phyloP scores from a whole-genome alignment of 2,329 filamentous ascomycete species.

The Diplocarpon rosae region DNA sequence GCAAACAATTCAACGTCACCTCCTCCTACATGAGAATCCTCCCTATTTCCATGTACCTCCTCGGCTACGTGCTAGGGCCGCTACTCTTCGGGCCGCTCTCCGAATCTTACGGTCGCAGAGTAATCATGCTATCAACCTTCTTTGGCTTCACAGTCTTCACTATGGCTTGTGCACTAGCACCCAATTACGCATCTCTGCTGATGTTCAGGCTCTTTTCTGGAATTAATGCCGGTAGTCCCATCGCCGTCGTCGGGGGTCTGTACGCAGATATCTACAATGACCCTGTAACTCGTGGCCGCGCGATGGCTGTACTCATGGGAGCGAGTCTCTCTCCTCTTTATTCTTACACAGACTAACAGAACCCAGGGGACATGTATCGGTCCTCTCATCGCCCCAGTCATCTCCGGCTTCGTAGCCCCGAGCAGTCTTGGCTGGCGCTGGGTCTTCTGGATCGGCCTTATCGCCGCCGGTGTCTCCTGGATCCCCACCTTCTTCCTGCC shows the following conservation, averaged over 20 bases:
- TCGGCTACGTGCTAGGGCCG: constrained; percentile 48
- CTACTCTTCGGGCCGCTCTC: constrained; percentile 54
- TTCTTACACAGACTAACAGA: neutral
- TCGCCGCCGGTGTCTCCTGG: constrained; percentile 52
- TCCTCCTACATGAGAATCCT: constrained; percentile 32
- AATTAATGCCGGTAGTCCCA: constrained; percentile 44
- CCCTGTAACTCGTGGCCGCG: constrained; percentile 42
- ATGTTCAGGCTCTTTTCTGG: constrained; percentile 52
- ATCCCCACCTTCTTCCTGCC: constrained; percentile 51
- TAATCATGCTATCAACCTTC: constrained; percentile 52
- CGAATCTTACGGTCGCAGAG: constrained; percentile 51
- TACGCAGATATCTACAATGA: constrained; percentile 56
- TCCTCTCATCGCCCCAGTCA: constrained; percentile 47
- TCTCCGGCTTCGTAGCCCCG: constrained; percentile 48
- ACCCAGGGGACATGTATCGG: constrained; percentile 51
- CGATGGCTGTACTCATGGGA: constrained; percentile 54
- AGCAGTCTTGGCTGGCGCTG: constrained; percentile 46
- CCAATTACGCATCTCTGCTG: constrained; percentile 51
- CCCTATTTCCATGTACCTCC: constrained; percentile 51
- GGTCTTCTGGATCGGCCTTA: constrained; percentile 50
- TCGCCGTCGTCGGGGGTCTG: constrained; percentile 51
- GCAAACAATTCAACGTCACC: constrained; percentile 44
- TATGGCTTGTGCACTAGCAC: constrained; percentile 50
- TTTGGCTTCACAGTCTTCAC: constrained; percentile 56
- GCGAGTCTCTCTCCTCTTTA: constrained; percentile 27